Evolutionary conservation across 306 rosid genomes (phyloP), one percentile per base, ranked within the genome.

Genomic region (Hippophae rhamnoides): DNA sequence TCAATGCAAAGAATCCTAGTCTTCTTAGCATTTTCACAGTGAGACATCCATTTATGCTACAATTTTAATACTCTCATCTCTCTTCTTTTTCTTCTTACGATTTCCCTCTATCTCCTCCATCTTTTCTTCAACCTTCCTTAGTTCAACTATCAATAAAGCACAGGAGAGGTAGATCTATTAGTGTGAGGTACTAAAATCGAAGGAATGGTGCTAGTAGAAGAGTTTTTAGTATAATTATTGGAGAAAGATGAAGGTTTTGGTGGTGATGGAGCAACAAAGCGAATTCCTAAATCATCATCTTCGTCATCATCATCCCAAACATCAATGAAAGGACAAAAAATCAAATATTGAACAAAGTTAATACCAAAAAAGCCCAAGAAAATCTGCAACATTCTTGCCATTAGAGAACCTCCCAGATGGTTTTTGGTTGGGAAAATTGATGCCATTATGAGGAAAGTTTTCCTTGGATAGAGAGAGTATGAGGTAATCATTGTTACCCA

Each of bases 141-240:
- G n/a, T n/a, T n/a, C n/a, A n/a, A n/a, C n/a, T n/a, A n/a, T n/a
- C n/a, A n/a, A n/a, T n/a, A n/a, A n/a, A n/a, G n/a, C 97, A 95
- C 95, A 81, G 97, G 99, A 58, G 99, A 93, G 45, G 99, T 94
- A 86, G 99, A 93, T 86, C 99, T 81, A 69, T 79, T 86, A 38
- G 83, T 71, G 73, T 95, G 81, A 7, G 82, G 18, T 2, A 73
- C 69, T 52, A 90, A 74, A 78, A 90, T 78, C 61, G 95, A 68
- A 66, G 89, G 80, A 53, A 81, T 71, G 42, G 74, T 54, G 56
- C 62, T 56, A 42, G 67, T 65, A 49, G 70, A 9, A 14, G 69
- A 69, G 70, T 50, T 72, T 60, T 46, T 61, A 10, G 43, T 57
- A 43, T 44, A 63, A 70, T 64, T 76, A 59, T 58, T 54, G 40